Evolutionary conservation across 768 basidiomycete genomes (phyloP).

Genomic region (Leccinum fibrillosum): DNA sequence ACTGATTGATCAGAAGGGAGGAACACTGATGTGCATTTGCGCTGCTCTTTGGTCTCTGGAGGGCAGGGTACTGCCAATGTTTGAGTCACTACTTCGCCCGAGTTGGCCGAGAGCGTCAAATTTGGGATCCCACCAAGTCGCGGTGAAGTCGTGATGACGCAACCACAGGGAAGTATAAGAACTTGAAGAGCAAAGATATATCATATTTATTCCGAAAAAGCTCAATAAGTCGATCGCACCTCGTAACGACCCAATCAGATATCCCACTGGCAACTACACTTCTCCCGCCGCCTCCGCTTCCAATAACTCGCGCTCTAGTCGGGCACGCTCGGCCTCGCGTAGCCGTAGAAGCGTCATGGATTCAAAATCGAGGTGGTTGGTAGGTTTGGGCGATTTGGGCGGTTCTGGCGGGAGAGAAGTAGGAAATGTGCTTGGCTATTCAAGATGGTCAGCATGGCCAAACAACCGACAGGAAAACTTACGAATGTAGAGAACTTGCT

Average conservation of each 20-base stretch:
- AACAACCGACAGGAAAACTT: neutral
- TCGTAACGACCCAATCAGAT: neutral
- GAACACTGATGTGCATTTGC: neutral
- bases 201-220: conserved; percentile 3
- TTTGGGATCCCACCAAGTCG: neutral
- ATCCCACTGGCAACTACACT: neutral
- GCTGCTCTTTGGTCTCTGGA: neutral
- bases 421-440: conserved; percentile 21
- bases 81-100: neutral
- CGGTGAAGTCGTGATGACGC: neutral
- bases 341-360: conserved; percentile 76
- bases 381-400: conserved; percentile 25
- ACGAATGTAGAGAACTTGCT: conserved; percentile 46
- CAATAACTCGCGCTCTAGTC: conserved; percentile 72
- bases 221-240: conserved; percentile 14
- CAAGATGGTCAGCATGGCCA: conserved; percentile 4
- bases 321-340: conserved; percentile 75
- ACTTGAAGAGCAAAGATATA: neutral
- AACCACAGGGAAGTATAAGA: neutral
- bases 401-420: conserved; percentile 15
- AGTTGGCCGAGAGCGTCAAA: neutral
- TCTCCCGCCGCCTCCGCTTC: conserved; percentile 55
- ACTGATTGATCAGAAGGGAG: neutral
- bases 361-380: conserved; percentile 67
- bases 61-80: neutral